Evolutionary conservation across 2,329 filamentous ascomycete genomes (phyloP), one percentile per base, ranked within the genome.

Genomic region (Trichoderma guizhouense): DNA sequence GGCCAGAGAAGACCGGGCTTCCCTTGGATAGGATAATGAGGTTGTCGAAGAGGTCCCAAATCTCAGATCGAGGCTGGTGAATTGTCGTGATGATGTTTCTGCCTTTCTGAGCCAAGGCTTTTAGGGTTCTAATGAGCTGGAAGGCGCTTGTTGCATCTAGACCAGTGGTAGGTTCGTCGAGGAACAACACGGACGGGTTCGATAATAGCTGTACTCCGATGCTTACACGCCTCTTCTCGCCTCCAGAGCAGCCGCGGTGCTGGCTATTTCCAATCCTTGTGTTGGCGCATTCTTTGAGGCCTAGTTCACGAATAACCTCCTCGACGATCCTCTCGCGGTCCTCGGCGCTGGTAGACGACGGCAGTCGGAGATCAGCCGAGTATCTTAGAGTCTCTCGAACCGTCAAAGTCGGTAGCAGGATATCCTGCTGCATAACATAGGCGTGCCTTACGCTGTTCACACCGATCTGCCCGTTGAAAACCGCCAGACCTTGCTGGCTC

Each of bases 121-220:
- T 93, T 9, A 94, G 80, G 0, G 91, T 94, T 36, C 89, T 85
- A 0, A 94, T 85, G 0, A 95, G 86, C 74, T 94, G 92, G 75
- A 89, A 93, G 0, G 92, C 92, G 77, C 90, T 93, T 2, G 91
- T 93, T 0, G 92, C 91, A 81, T 95, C 92, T 8, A 95, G 84
- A 0, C 91, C 92, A 1, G 92, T 94, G 0, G 93, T 95, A 0
- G 92, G 92, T 76, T 95, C 93, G 76, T 95, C 93, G 26, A 94
- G 86, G 79, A 93, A 94, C 7, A 95, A 82, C 1, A 95, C 87
- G 7, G 91, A 93, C 1, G 93, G 92, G 77, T 94, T 95, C 5
- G 91, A 89, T n/a, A 95, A 83, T 71, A 95, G 84, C 79, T 94
- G 92, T 5, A 95, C 92, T 3, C 92, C 92, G 62, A 95, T 92